A percentile compares a stretch with the other conserved stretches of the same genome.
Conservation (phyloP, 306 rosid species). For the Mucuna pruriens region DNA sequence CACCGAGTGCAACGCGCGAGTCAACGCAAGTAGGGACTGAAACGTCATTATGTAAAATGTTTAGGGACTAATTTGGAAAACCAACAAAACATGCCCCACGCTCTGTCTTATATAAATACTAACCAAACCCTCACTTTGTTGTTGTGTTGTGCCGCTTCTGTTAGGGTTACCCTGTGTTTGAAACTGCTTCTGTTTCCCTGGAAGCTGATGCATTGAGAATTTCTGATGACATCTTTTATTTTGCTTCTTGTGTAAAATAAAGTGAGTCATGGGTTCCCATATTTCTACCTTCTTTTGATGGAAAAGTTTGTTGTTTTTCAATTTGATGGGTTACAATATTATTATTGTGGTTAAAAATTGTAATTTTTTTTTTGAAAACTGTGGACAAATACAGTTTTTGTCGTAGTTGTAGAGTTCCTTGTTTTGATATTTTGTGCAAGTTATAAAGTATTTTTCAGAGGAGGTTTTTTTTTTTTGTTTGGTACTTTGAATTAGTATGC, state of each 20-base stretch:
- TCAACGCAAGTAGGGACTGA: constrained; percentile 4
- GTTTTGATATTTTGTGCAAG: not conserved
- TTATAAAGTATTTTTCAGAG: not conserved
- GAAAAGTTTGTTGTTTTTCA: not conserved
- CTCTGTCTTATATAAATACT: not conserved
- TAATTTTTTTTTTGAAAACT: no score
- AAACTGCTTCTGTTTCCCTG: not conserved
- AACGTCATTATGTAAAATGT: not conserved
- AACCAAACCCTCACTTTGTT: not conserved
- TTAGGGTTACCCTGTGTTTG: not conserved
- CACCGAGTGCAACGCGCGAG: constrained; percentile 20
- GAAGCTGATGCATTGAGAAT: not conserved
- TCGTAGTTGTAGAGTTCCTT: no score
- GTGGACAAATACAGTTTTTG: not conserved
- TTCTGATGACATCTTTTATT: not conserved
- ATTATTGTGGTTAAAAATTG: no score
- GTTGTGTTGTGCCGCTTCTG: not conserved
- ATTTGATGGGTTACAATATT: not conserved
- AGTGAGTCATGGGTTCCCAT: no score
- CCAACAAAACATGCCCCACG: not conserved
- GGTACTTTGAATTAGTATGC: not conserved
- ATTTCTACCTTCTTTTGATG: not conserved
- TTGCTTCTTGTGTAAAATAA: not conserved
- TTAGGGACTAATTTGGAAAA: not conserved
- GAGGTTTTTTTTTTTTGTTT: not conserved